Base-by-base conservation (phyloP, 305 asterid genomes). In the Vinca major region DNA sequence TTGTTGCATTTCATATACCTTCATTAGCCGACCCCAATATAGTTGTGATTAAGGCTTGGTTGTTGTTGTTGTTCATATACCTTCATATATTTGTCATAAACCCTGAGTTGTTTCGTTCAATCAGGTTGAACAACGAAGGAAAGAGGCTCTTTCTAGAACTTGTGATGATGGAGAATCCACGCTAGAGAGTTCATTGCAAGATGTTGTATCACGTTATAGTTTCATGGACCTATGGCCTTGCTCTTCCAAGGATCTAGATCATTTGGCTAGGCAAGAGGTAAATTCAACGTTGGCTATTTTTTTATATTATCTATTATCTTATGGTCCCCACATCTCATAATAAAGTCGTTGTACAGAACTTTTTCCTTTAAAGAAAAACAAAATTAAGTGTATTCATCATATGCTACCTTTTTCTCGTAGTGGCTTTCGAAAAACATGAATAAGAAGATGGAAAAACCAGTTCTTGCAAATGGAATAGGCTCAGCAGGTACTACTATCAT, bases 151-250 rank as follows among this genome's bases (percentile, higher is more conserved):
- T 77, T 84, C 83, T 66, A 85, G 82, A 69, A 74, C 76, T 54
- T 82, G 78, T 66, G 93, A 83, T 69, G 95, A 84, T 64, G 98
- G 86, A 74, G 89, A 83, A 77, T 77, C 90, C 57, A 80, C 63
- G 64, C 66, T 88, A 45, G 97, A 88, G 72, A 84, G 75, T 74
- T 82, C 97, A 62, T 80, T 90, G 79, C 96, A 87, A 79, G 96
- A 92, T 79, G 85, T 92, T 68, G 85, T 86, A 67, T 90, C 96
- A 39, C 87, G 97, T 21, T 92, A 88, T 82, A 88, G 95, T 77
- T 92, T 85, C 79, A 86, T 80, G 96, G 97, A 90, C 81, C 86
- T 92, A 67, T 86, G 93, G 94, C 98, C 98, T 75, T 92, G 98
- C 83, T 92, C 97, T 19, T 79, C 97, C 67, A 88, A 72, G 72